Base-by-base conservation (phyloP, 179 eudicot species). In the Spergularia azorica region DNA sequence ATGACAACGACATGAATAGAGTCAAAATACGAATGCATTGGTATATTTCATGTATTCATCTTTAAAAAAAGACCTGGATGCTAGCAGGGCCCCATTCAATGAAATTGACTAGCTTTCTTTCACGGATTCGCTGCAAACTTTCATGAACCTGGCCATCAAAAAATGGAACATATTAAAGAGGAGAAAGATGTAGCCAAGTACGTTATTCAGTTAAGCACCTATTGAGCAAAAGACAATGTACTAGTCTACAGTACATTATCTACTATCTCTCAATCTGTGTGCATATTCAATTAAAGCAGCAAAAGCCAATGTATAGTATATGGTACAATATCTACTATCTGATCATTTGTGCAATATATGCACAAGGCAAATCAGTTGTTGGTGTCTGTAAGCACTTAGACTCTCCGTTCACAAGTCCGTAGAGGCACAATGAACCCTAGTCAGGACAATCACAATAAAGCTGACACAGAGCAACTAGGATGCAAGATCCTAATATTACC, bases 41-140 rank as follows among this genome's bases (percentile, higher is more conserved):
- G 16, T 65, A 59, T 13, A 16, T 16, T 50, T 50, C 9, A 9
- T 1, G 32, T 26, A 26, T 63, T 21, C 38, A 18, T 20, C 9
- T 57, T 9, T 9, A n/a, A 43, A 65, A 63, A 46, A 74, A 74
- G 67, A 87, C 99, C 97, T 95, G 99, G 80, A 93, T 95, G 87
- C 99, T 95, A 72, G 99, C 99, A 74, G 99, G 99, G 46, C 99
- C 99, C 99, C 99, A 95, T 72, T 95, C 99, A 80, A 95, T 95
- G 86, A 95, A 95, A 81, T 95, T 91, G 60, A 95, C 99, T 70
- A 95, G 96, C 87, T 94, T 95, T 75, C 99, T 90, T 84, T 95
- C 99, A 70, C 98, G 96, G 74, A 94, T 95, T 83, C 99, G 90
- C 83, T 95, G 99, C 88, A 95, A 79, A 82, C 99, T 95, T 83